A percentile compares a stretch with the other conserved stretches of the same genome.
phyloP scores from a whole-genome alignment of 2,329 filamentous ascomycete genomes.

The Calycina marina region DNA sequence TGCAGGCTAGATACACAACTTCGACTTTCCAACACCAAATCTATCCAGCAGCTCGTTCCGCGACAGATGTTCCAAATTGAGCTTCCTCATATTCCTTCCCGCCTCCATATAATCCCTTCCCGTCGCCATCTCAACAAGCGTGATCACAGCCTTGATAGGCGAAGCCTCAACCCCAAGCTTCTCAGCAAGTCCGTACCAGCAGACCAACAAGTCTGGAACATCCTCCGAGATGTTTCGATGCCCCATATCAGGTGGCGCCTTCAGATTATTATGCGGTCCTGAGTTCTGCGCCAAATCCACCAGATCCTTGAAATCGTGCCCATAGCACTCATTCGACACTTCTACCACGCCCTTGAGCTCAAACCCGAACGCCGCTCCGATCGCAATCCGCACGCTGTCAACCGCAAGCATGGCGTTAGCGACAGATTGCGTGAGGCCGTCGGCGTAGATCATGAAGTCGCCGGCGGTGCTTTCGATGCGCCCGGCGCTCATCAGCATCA shows the following conservation, averaged over 20 bases:
- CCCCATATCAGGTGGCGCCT: constrained; percentile 1
- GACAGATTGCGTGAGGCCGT: constrained; percentile 7
- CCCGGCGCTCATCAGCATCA: constrained; percentile 11
- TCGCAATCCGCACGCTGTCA: constrained; percentile 4
- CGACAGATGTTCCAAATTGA: constrained; percentile 3
- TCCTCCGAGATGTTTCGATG: constrained; percentile 9
- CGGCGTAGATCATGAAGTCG: constrained; percentile 4
- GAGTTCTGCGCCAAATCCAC: not conserved
- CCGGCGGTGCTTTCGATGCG: constrained; percentile 6
- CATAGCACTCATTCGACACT: constrained; percentile 6
- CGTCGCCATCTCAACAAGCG: constrained; percentile 3
- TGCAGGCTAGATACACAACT: too few species aligned
- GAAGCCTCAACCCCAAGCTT: constrained; percentile 4
- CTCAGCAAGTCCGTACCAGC: constrained; percentile 6
- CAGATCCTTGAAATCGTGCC: constrained; percentile 2
- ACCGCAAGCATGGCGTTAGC: constrained; percentile 6
- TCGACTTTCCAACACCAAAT: constrained; percentile 4
- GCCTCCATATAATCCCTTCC: not conserved
- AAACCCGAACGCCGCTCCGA: constrained; percentile 5
- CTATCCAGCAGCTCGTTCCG: constrained; percentile 3
- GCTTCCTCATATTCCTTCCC: constrained; percentile 4
- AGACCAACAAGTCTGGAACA: constrained; percentile 9
- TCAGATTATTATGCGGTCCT: not conserved
- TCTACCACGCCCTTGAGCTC: constrained; percentile 4
- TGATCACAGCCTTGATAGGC: constrained; percentile 2